phyloP scores from a whole-genome alignment of 129 eudicot species.

The Escallonia rubra region DNA sequence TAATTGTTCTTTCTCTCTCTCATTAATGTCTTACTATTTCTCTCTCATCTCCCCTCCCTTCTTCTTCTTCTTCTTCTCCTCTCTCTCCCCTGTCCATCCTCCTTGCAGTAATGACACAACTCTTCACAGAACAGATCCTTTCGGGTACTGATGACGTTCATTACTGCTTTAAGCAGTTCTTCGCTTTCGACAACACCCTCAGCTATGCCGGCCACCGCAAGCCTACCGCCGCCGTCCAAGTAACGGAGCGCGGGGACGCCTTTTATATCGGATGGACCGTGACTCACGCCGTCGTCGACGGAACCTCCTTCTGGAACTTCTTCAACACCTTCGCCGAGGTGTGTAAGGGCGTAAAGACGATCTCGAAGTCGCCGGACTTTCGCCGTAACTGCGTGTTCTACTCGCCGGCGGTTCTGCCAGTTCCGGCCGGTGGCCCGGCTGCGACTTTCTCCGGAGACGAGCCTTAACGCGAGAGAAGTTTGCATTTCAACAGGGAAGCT shows the following conservation, averaged over 20 bases:
- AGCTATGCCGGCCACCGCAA: slow-evolving; percentile 74
- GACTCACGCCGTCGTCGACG: slow-evolving; percentile 81
- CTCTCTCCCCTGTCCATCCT: too few relatives aligned
- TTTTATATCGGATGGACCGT: slow-evolving; percentile 64
- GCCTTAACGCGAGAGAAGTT: slow-evolving; percentile 61
- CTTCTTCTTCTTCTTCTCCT: too few relatives aligned
- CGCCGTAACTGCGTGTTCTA: slow-evolving; percentile 52
- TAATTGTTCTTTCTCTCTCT: too few relatives aligned
- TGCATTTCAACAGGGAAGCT: slow-evolving; percentile 68
- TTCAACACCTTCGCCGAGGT: slow-evolving; percentile 79
- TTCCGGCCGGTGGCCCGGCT: slow-evolving; percentile 65
- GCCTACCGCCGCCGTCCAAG: slow-evolving; percentile 72
- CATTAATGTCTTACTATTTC: too few relatives aligned
- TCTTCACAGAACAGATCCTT: slow-evolving; percentile 13
- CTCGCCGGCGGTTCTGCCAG: slow-evolving; percentile 50
- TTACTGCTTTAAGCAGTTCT: slow-evolving; percentile 42
- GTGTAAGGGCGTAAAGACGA: slow-evolving; percentile 30
- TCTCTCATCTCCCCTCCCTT: too few relatives aligned
- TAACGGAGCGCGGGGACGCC: slow-evolving; percentile 66
- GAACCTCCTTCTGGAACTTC: slow-evolving; percentile 87
- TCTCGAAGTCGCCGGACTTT: slow-evolving; percentile 47
- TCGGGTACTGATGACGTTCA: slow-evolving; percentile 37
- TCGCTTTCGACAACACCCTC: slow-evolving; percentile 62
- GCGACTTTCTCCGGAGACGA: slow-evolving; percentile 76
- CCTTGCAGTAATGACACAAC: too few relatives aligned